A percentile compares a stretch with the other conserved stretches of the same genome.
phyloP scores from a whole-genome alignment of 768 basidiomycete species.

The Auricularia cornea region DNA sequence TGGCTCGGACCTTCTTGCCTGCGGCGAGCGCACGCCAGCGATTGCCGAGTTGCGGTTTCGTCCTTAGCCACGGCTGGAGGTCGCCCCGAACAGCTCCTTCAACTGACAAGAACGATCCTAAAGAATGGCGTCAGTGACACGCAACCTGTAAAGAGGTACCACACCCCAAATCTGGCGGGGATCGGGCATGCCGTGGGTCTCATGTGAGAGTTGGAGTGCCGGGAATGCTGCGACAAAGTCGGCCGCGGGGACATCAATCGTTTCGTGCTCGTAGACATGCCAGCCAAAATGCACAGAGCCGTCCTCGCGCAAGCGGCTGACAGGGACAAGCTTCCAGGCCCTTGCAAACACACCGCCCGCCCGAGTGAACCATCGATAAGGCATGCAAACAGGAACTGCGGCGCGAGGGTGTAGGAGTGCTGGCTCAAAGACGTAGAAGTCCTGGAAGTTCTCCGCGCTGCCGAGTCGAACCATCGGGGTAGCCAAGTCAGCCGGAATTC shows the following conservation, averaged over 20 bases:
- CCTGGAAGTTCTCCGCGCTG: too few relatives aligned
- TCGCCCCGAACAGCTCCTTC: too few relatives aligned
- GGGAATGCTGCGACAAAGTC: not conserved
- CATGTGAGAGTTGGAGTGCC: not conserved
- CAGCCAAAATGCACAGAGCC: not conserved
- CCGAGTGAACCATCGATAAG: not conserved
- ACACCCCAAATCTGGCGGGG: too few relatives aligned
- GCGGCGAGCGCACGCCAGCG: slow-evolving; percentile 5
- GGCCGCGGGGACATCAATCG: not conserved
- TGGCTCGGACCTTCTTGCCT: slow-evolving; percentile 10
- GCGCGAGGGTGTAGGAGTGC: too few relatives aligned
- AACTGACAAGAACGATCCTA: too few relatives aligned
- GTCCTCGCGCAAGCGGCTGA: not conserved
- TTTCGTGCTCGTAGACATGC: not conserved
- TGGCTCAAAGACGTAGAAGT: too few relatives aligned
- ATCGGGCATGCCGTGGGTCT: too few relatives aligned
- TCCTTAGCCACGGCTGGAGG: not conserved
- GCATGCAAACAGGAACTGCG: too few relatives aligned
- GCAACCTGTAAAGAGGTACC: too few relatives aligned
- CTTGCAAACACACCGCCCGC: not conserved
- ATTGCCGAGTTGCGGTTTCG: slow-evolving; percentile 8
- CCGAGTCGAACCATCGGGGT: too few relatives aligned
- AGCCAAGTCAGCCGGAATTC: too few relatives aligned
- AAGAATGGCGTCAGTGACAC: too few relatives aligned
- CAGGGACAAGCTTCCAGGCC: not conserved